Evolutionary conservation across 306 rosid genomes (phyloP).

Genomic region (Gynostemma pentaphyllum): DNA sequence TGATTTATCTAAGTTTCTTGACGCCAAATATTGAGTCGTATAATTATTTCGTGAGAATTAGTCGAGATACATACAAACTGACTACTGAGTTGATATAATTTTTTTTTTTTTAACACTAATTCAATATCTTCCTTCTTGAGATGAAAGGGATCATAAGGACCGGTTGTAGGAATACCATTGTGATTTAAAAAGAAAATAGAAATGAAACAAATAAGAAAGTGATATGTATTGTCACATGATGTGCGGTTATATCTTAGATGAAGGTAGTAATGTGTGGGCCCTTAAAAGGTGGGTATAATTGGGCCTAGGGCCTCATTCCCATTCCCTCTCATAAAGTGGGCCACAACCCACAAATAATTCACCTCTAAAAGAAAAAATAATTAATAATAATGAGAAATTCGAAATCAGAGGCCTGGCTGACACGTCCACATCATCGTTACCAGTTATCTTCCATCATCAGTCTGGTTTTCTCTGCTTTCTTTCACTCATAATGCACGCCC

Average conservation of each 20-base stretch:
- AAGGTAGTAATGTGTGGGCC: slow-evolving; percentile 2
- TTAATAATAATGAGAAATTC: neutral
- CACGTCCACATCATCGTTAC: slow-evolving; percentile 1
- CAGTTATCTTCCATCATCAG: neutral
- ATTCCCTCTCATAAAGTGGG: slow-evolving; percentile 8
- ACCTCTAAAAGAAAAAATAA: neutral
- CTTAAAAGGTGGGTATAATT: neutral
- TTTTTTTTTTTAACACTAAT: no score
- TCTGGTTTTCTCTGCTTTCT: neutral
- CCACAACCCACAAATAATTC: slow-evolving; percentile 9
- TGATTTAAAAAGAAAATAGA: no score
- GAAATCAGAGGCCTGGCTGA: neutral
- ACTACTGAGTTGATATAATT: no score
- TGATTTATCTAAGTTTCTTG: no score
- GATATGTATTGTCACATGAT: slow-evolving; percentile 1
- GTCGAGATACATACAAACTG: no score
- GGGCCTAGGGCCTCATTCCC: neutral
- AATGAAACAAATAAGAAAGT: no score
- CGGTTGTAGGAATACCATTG: no score
- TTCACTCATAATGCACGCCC: neutral
- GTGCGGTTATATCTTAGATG: slow-evolving; percentile 5
- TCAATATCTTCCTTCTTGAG: no score
- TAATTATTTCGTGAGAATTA: no score
- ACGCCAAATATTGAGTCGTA: no score
- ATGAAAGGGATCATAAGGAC: no score